phyloP scores from a whole-genome alignment of 148 eudicot species.

The Silene conica region DNA sequence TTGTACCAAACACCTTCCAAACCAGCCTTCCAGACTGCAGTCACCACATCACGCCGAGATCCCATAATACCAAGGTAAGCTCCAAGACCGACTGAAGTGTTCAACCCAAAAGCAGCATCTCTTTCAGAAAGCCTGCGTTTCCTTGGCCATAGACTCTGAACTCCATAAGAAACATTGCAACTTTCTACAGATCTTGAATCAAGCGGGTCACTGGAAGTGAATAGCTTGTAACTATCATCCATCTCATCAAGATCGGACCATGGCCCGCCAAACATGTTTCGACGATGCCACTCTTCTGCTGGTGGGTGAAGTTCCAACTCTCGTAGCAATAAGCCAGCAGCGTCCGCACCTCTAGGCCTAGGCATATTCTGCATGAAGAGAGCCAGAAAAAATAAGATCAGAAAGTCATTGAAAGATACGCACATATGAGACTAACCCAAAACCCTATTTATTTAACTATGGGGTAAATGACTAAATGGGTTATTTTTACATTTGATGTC shows the following conservation, averaged over 20 bases:
- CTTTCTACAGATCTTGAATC: constrained; percentile 49
- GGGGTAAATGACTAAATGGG: no score
- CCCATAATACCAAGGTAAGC: constrained; percentile 99
- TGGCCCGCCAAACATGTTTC: constrained; percentile 93
- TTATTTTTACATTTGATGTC: not conserved
- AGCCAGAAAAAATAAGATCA: not conserved
- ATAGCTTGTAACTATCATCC: constrained; percentile 45
- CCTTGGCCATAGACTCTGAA: constrained; percentile 90
- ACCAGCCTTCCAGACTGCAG: constrained; percentile 96
- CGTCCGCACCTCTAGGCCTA: constrained; percentile 98
- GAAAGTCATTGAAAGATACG: constrained; percentile 1
- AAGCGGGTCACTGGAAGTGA: constrained; percentile 42
- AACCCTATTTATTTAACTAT: no score
- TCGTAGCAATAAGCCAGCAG: constrained; percentile 87
- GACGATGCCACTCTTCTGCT: constrained; percentile 98
- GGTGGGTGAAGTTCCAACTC: constrained; percentile 99
- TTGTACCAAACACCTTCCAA: constrained; percentile 97
- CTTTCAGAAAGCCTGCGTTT: constrained; percentile 92
- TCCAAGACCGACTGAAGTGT: constrained; percentile 92
- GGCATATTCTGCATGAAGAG: constrained; percentile 78
- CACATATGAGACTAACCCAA: not conserved
- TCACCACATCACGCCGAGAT: constrained; percentile 90
- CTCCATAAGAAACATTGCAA: constrained; percentile 54
- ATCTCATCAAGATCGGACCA: constrained; percentile 88
- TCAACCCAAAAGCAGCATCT: constrained; percentile 96